phyloP scores from a whole-genome alignment of 805 yeast species.

The Metschnikowia dekortorum region DNA sequence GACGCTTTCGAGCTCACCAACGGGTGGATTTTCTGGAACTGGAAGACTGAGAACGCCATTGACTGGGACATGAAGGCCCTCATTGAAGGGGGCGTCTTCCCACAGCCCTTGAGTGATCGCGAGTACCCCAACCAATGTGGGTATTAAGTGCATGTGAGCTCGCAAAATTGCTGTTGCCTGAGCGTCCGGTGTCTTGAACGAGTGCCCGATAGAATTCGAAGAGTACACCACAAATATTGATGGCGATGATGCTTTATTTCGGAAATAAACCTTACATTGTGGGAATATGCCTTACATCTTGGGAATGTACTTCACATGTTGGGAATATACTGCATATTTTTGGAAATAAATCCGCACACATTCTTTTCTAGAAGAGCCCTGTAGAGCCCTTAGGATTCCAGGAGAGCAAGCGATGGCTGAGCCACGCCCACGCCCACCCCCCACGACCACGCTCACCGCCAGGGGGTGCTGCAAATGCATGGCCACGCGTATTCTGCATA shows the following conservation, averaged over 20 bases:
- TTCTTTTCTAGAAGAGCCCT: too few species aligned
- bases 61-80: slow-evolving; percentile 84
- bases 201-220: too few species aligned
- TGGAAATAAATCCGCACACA: too few species aligned
- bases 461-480: neutral
- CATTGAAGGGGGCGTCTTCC: slow-evolving; percentile 59
- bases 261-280: too few species aligned
- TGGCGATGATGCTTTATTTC: too few species aligned
- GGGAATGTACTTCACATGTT: too few species aligned
- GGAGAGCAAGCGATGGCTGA: too few species aligned
- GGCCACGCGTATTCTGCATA: neutral
- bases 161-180: neutral
- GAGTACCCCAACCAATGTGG: slow-evolving; percentile 66
- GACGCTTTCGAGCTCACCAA: slow-evolving; percentile 68
- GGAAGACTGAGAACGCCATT: slow-evolving; percentile 76
- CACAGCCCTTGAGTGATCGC: slow-evolving; percentile 72
- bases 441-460: neutral
- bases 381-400: too few species aligned
- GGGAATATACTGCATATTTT: too few species aligned
- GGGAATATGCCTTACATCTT: too few species aligned
- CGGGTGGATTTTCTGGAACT: slow-evolving; percentile 95
- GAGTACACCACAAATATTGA: too few species aligned
- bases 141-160: slow-evolving; percentile 9
- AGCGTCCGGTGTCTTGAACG: neutral
- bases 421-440: too few species aligned